Base-by-base conservation (phyloP, 768 basidiomycete species). In the Hortiboletus campestris region DNA sequence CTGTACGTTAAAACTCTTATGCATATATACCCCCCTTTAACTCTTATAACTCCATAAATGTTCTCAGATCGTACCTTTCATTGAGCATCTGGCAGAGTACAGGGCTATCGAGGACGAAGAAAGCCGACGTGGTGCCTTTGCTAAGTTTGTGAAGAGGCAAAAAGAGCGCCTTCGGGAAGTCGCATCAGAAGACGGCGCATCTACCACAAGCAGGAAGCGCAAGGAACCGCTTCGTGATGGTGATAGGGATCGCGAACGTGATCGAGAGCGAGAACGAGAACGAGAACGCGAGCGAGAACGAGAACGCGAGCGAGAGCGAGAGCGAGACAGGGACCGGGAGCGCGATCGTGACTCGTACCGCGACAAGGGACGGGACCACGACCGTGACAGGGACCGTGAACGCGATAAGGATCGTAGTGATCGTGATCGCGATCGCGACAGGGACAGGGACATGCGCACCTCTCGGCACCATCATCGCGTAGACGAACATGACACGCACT, bases 91-190 rank as follows among this genome's bases (percentile, higher is more conserved):
- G 39, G 80, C 86, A 0, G 95, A 98, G 70, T 99, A 81, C 72
- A 87, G 86, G 62, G 93, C 88, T 17, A 72, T 98, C 16, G 88
- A 93, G 44, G 91, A 93, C 46, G 94, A 94, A n/a, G 91, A 94
- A 57, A 81, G 83, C 17, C 76, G 93, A 42, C 84, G 84, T 31
- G 78, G 81, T 6, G 94, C 95, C 1, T 98, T 93, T 69, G 73
- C 81, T 17, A 98, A 95, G 73, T 96, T 86, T 68, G 78, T 95
- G 49, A 91, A 89, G 70, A 76, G 96, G 55, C 94, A 97, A 67
- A 97, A 94, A 86, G 93, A 94, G 70, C 87, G 91, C 46, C 73
- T 92, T 53, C 83, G 89, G 22, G 85, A 87, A 63, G 76, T 68
- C 12, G 89, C 84, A 32, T 92, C 91, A 3, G 92, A 94, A 58